A percentile compares a stretch with the other conserved stretches of the same genome.
These are phyloP conservation scores for Atkinsonella hypoxylon DNA, from an alignment of 2,329 filamentous ascomycete genomes.

Conservation along the genomic window DNA sequence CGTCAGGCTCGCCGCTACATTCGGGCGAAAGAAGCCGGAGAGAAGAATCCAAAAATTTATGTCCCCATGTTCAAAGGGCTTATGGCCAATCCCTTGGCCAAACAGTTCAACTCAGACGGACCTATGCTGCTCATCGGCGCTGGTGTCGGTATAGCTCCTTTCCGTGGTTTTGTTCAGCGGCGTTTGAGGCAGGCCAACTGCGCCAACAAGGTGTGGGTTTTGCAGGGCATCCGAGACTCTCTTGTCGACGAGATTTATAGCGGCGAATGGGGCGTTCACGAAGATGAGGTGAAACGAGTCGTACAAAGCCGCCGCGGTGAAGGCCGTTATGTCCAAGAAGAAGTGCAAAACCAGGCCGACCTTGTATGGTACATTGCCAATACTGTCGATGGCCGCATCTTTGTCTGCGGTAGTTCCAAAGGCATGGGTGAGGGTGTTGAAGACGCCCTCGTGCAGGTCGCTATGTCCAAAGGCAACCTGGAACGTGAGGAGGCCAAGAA, in stretches of 20 bases:
- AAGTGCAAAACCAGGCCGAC: constrained; percentile 81
- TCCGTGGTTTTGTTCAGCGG: constrained; percentile 94
- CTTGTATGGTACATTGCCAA: constrained; percentile 99
- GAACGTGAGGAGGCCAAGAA: constrained; percentile 68
- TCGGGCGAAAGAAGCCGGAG: constrained; percentile 50
- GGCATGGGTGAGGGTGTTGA: constrained; percentile 98
- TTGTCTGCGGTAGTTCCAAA: constrained; percentile 89
- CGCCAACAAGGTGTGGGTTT: constrained; percentile 94
- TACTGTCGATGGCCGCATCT: constrained; percentile 85
- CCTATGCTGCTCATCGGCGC: constrained; percentile 97
- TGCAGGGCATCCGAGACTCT: constrained; percentile 88
- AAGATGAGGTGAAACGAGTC: constrained; percentile 73
- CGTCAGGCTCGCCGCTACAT: constrained; percentile 65
- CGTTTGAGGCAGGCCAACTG: constrained; percentile 89
- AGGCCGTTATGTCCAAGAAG: constrained; percentile 90
- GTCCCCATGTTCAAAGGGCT: constrained; percentile 97
- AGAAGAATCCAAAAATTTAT: constrained; percentile 49
- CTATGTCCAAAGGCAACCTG: constrained; percentile 84
- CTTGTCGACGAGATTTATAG: constrained; percentile 92
- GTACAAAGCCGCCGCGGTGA: constrained; percentile 66
- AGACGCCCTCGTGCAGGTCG: constrained; percentile 73
- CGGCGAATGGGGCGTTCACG: constrained; percentile 90
- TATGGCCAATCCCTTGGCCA: constrained; percentile 92
- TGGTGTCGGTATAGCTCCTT: constrained; percentile 91
- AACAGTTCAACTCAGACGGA: constrained; percentile 83